Evolutionary conservation across 2,329 filamentous ascomycete species (phyloP), one percentile per base, ranked within the genome.

Genomic region (Westerdykella ornata): DNA sequence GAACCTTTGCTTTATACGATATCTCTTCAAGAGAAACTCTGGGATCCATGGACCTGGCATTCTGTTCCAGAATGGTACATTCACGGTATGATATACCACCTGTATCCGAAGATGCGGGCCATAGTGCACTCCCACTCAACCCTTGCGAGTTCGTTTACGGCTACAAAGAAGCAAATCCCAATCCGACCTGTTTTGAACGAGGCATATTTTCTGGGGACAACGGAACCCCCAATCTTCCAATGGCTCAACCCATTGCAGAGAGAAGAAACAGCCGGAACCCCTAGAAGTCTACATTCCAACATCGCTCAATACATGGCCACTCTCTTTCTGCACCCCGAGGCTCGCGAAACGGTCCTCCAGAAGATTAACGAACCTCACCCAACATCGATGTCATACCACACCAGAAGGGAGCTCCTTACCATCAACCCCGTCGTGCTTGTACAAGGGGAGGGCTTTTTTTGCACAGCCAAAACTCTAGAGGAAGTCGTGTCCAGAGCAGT

Each of bases 391-490:
- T n/a, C n/a, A n/a, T n/a, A n/a, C n/a, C n/a, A n/a, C n/a, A n/a
- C n/a, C n/a, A n/a, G n/a, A n/a, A n/a, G n/a, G n/a, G n/a, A n/a
- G n/a, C n/a, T n/a, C n/a, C n/a, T n/a, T n/a, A n/a, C n/a, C n/a
- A 3, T 26, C 3, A 26, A 52, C n/a, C 51, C 58, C 0, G 58
- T 65, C 2, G 58, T 66, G 3, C 41, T 66, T 37, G 69, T 70
- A 60, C 62, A 68, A 11, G 68, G 68, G 8, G 68, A 72, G 38
- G 69, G 69, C 0, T 71, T 72, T 35, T 70, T 68, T 1, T 61
- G 58, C 22, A 52, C 66, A 5, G 69, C 65, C 0, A 42, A 41
- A 0, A 56, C 45, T 4, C 59, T 72, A n/a, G 60, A 70, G 39
- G 60, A 68, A 39, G 67, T 64, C 4, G 65, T 72, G 3, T 70